Conservation (phyloP, 139 green algal species). For the Mesotaenium endlicherianum region DNA sequence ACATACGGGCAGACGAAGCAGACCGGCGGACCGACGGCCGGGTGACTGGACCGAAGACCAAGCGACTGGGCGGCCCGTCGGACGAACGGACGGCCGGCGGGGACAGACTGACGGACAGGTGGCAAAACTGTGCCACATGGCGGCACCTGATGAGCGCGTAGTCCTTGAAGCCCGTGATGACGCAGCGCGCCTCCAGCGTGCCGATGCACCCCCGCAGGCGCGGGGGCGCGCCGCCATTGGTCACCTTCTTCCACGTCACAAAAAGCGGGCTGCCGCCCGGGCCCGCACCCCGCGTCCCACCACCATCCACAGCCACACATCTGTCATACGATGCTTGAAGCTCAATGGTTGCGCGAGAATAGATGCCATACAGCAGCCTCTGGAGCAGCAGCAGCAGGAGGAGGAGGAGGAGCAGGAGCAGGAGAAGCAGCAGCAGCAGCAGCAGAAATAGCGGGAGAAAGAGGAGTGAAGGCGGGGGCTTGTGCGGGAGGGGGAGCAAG, state of each 20-base stretch:
- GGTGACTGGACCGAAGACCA: too few species aligned
- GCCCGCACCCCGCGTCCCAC: too few species aligned
- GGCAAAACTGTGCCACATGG: too few species aligned
- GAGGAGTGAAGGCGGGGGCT: background rate
- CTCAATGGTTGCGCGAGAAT: too few species aligned
- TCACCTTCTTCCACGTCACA: conserved; percentile 54
- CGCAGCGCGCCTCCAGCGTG: conserved; percentile 49
- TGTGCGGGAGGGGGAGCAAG: background rate
- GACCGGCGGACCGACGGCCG: too few species aligned
- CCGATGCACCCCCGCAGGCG: conserved; percentile 55
- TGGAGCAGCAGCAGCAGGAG: background rate
- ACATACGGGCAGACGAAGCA: too few species aligned
- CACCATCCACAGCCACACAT: too few species aligned
- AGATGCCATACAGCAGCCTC: too few species aligned
- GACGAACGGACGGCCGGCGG: too few species aligned
- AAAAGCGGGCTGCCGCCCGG: conserved; percentile 46
- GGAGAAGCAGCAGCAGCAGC: background rate
- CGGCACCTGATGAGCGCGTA: conserved; percentile 51
- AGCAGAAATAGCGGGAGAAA: background rate
- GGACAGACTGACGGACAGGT: too few species aligned
- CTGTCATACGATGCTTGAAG: too few species aligned
- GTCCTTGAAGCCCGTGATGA: conserved; percentile 51
- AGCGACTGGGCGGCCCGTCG: too few species aligned
- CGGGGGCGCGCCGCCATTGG: conserved; percentile 6
- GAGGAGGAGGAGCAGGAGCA: background rate